These are phyloP conservation scores for Candida chauliodis DNA, from an alignment of 805 yeast genomes.

Conservation along the genomic window DNA sequence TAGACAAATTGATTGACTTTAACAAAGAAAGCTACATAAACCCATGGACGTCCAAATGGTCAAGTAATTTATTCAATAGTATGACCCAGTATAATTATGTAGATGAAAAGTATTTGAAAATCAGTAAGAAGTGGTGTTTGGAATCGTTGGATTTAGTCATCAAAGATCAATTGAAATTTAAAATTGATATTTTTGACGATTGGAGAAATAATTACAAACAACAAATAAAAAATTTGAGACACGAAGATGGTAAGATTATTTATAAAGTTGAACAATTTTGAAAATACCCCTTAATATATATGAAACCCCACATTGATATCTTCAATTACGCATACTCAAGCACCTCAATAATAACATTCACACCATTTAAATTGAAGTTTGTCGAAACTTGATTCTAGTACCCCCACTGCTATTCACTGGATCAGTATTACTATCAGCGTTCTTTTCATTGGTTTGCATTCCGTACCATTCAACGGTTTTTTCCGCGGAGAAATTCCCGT, in stretches of 20 bases:
- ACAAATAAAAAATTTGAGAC: conserved; percentile 22
- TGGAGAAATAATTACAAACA: conserved; percentile 36
- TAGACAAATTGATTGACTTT: conserved; percentile 21
- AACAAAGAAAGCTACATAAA: conserved; percentile 18
- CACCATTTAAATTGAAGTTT: neutral
- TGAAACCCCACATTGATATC: no score
- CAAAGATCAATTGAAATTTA: conserved; percentile 26
- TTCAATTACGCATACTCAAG: no score
- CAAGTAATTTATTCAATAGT: conserved; percentile 27
- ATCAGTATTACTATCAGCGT: no score
- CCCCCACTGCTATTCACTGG: no score
- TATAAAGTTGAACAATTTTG: conserved; percentile 37
- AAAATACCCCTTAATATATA: no score
- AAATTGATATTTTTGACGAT: conserved; percentile 28
- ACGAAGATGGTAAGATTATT: conserved; percentile 30
- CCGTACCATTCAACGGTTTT: no score
- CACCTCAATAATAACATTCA: neutral
- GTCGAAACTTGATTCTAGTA: no score
- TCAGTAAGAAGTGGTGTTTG: conserved; percentile 28
- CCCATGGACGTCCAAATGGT: conserved; percentile 38
- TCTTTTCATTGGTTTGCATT: no score
- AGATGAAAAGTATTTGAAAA: conserved; percentile 27
- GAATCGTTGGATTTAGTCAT: conserved; percentile 29
- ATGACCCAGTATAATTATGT: conserved; percentile 29
- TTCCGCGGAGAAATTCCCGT: no score